These are phyloP conservation scores for Fraxinus cuspidata DNA, from an alignment of 257 asterid species.

Conservation along the genomic window DNA sequence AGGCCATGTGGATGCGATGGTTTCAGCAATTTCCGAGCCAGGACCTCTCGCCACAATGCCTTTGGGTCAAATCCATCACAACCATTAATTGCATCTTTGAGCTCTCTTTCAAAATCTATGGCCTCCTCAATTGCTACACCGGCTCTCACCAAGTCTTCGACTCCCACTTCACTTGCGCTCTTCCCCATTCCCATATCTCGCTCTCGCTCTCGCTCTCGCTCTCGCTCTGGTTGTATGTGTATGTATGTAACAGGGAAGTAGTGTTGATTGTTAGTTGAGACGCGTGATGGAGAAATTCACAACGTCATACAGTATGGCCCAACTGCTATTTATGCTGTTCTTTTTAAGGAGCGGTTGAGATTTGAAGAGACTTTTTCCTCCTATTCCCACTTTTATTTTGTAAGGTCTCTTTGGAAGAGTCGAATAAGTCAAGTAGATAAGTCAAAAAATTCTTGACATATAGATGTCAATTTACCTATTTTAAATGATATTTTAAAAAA, in stretches of 20 bases:
- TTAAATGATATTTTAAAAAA: too few relatives aligned
- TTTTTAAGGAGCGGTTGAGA: neutral
- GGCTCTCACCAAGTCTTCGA: conserved; percentile 54
- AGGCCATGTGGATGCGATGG: conserved; percentile 71
- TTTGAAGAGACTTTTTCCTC: too few relatives aligned
- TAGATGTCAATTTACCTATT: too few relatives aligned
- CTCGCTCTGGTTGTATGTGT: neutral
- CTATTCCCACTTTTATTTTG: too few relatives aligned
- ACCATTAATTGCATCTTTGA: conserved; percentile 41
- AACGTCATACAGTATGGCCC: neutral
- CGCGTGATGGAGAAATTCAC: neutral
- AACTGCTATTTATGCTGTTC: neutral
- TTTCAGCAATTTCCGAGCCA: conserved; percentile 57
- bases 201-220: neutral
- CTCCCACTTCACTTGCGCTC: conserved; percentile 52
- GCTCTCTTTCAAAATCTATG: conserved; percentile 37
- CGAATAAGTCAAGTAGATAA: too few relatives aligned
- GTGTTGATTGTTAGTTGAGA: neutral
- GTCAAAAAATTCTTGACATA: too few relatives aligned
- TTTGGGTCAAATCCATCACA: conserved; percentile 24
- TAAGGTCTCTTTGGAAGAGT: too few relatives aligned
- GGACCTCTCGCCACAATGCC: conserved; percentile 60
- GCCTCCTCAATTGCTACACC: conserved; percentile 66
- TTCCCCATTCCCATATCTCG: conserved; percentile 36
- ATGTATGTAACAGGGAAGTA: neutral